Evolutionary conservation across 2,329 filamentous ascomycete genomes (phyloP), one percentile per base, ranked within the genome.

Genomic region (Aureobasidium vineae): DNA sequence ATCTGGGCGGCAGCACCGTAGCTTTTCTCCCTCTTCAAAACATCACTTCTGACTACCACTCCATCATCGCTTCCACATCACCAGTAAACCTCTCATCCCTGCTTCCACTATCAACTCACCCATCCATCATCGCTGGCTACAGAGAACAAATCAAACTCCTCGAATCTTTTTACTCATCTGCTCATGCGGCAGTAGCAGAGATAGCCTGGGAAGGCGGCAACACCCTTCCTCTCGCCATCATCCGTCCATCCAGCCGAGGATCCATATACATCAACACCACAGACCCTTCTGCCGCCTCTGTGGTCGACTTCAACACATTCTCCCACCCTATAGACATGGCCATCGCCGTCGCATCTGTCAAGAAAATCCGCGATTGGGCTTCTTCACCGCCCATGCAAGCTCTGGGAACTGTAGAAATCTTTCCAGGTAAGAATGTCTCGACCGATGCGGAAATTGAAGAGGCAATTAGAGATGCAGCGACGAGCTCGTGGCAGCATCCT

Each of bases 61-160:
- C 52, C 41, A 59, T 70, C 40, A 47, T 65, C 5, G 33, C 65
- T n/a, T 36, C 41, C 33, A 56, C 68, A n/a, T 50, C 31, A 19
- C 41, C 60, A 38, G 68, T 69, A 63, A 64, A 69, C 47, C 15
- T 69, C 19, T 63, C 67, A 38, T 41, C 50, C 13, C 68, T 69
- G 53, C 67, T 73, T 2, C 70, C 70, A 3, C 6, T 56, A 19
- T 11, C 72, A 4, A 70, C 79, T 56, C 72, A 78, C 68, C 73
- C 75, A 16, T 71, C 83, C 1, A 75, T 85, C 26, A 71, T 73
- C 8, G 71, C 80, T 2, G 81, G 84, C 71, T 75, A 85, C 21
- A 71, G 72, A 6, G 72, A 80, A 2, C 81, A 85, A 72, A 76
- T 82, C 67, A 76, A 81, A 54, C 73, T 84, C 8, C 76, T 85